Percentiles rank a stretch among this genome's conserved stretches.
These are phyloP conservation scores for Mycena floridula DNA, from an alignment of 768 basidiomycete species.

Conservation along the genomic window DNA sequence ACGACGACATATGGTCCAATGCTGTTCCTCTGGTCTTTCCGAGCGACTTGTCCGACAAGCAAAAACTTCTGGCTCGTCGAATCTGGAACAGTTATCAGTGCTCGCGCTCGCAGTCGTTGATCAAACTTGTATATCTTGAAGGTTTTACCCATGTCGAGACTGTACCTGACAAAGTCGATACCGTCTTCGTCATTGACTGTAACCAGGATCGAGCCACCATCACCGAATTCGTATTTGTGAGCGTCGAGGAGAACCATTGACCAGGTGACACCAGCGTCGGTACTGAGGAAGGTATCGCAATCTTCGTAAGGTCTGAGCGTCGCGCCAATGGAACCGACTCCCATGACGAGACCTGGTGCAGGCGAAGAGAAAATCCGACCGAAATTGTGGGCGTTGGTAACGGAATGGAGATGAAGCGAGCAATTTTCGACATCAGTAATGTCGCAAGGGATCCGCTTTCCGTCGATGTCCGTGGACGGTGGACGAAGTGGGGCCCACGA, in stretches of 20 bases:
- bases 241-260: slow-evolving; percentile 66
- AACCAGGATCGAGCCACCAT: slow-evolving; percentile 63
- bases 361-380: slow-evolving; percentile 93
- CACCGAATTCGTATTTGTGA: slow-evolving; percentile 96
- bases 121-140: slow-evolving; percentile 76
- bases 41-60: slow-evolving; percentile 71
- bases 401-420: slow-evolving; percentile 88
- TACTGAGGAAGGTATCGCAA: slow-evolving; percentile 90
- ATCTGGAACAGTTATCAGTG: slow-evolving; percentile 87
- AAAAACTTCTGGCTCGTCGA: slow-evolving; percentile 96
- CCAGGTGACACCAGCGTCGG: slow-evolving; percentile 87
- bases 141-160: slow-evolving; percentile 71
- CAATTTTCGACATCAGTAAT: slow-evolving; percentile 51
- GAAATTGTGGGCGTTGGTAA: slow-evolving; percentile 88
- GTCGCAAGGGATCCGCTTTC: slow-evolving; percentile 66
- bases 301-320: slow-evolving; percentile 69
- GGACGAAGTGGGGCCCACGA: slow-evolving; percentile 67
- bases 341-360: slow-evolving; percentile 94
- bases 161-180: slow-evolving; percentile 67
- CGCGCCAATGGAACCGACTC: slow-evolving; percentile 84
- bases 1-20: slow-evolving; percentile 64
- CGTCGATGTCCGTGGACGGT: slow-evolving; percentile 50
- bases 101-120: slow-evolving; percentile 62
- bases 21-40: slow-evolving; percentile 45
- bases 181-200: slow-evolving; percentile 72